phyloP scores from a whole-genome alignment of 768 basidiomycete genomes.

The Russula foetens region DNA sequence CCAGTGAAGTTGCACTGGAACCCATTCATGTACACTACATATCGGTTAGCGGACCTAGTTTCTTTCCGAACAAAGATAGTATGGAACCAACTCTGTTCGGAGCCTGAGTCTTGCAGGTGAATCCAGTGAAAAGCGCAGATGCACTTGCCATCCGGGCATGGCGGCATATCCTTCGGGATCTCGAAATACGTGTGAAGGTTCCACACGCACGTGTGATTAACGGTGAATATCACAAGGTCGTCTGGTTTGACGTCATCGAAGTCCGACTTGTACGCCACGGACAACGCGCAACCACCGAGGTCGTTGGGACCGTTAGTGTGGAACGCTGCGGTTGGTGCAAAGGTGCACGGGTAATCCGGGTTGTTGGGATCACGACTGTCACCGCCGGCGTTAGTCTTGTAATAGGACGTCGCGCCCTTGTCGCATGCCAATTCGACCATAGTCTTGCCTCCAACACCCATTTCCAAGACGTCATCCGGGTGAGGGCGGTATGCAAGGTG shows the following conservation, averaged over 20 bases:
- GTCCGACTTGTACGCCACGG: constrained; percentile 38
- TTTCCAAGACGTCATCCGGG: constrained; percentile 26
- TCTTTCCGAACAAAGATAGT: background rate
- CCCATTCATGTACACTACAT: constrained; percentile 31
- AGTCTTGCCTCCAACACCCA: constrained; percentile 26
- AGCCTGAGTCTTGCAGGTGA: constrained; percentile 29
- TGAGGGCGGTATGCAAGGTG: constrained; percentile 30
- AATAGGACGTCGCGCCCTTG: constrained; percentile 28
- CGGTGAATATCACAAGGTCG: constrained; percentile 36
- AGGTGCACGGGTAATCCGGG: constrained; percentile 23
- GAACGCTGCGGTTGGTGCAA: constrained; percentile 17
- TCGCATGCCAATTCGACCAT: constrained; percentile 27
- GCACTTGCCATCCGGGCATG: constrained; percentile 37
- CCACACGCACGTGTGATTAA: constrained; percentile 40
- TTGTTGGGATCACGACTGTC: constrained; percentile 16
- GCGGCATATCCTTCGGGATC: constrained; percentile 37
- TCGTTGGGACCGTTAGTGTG: constrained; percentile 29
- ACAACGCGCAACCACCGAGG: constrained; percentile 33
- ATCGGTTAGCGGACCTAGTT: background rate
- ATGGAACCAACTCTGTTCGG: constrained; percentile 29
- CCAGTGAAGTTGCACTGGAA: constrained; percentile 35
- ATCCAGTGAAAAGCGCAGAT: constrained; percentile 39
- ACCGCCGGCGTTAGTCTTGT: constrained; percentile 21
- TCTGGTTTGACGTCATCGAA: constrained; percentile 30
- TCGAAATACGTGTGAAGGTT: constrained; percentile 31